Conservation (phyloP, 2,329 filamentous ascomycete genomes). For the Gremmenia infestans region DNA sequence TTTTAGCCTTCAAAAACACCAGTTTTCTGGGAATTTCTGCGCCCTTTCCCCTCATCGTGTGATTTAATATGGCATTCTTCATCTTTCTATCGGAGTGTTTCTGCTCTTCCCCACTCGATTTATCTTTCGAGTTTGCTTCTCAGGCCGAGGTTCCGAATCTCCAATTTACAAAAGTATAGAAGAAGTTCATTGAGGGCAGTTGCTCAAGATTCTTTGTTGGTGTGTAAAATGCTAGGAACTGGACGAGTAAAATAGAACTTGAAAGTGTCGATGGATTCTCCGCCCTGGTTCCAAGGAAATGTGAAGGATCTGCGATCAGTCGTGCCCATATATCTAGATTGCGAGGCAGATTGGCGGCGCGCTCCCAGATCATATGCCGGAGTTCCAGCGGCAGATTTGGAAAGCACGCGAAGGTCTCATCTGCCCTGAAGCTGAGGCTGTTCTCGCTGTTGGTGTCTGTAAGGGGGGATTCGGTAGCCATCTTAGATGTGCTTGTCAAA, state of each 20-base stretch:
- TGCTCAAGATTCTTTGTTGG: not conserved
- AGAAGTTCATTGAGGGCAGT: not conserved
- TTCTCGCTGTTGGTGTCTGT: not conserved
- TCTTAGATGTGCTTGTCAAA: too few species aligned
- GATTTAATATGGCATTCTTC: too few species aligned
- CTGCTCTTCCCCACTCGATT: too few species aligned
- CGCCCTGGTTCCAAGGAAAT: too few species aligned
- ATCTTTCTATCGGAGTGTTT: too few species aligned
- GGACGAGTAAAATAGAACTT: not conserved
- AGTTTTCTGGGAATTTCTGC: too few species aligned
- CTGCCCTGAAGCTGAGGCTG: not conserved
- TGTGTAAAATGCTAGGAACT: not conserved
- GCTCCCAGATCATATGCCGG: constrained; percentile 1
- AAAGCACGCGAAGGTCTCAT: not conserved
- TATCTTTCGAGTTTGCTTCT: too few species aligned
- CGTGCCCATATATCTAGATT: constrained; percentile 5
- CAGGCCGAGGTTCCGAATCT: too few species aligned
- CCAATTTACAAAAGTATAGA: too few species aligned
- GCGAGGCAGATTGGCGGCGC: constrained; percentile 2
- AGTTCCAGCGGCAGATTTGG: constrained; percentile 1
- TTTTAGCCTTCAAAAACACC: too few species aligned
- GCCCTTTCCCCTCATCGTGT: too few species aligned
- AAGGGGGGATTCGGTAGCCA: not conserved
- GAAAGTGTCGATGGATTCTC: not conserved
- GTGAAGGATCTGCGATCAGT: too few species aligned